phyloP scores from a whole-genome alignment of 768 basidiomycete species.

The Boletus reticulatus region DNA sequence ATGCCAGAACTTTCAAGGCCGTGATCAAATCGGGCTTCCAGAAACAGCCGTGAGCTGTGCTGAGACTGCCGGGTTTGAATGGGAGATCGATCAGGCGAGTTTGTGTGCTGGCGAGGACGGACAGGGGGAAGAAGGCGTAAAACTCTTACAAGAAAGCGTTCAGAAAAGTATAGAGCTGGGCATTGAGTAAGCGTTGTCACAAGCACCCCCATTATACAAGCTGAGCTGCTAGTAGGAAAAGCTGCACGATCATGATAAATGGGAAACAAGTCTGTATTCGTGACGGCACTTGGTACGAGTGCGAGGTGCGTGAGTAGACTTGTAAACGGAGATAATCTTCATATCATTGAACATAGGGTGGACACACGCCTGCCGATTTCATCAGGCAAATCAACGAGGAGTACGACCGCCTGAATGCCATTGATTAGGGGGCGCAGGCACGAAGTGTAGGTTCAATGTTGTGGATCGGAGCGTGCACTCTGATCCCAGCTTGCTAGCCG shows the following conservation, averaged over 20 bases:
- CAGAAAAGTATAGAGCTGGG: conserved; percentile 40
- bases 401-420: conserved; percentile 60
- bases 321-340: conserved; percentile 24
- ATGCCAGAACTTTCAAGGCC: conserved; percentile 71
- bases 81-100: conserved; percentile 57
- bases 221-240: conserved; percentile 50
- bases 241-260: conserved; percentile 84
- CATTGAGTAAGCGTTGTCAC: conserved; percentile 51
- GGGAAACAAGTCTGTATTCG: conserved; percentile 67
- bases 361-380: conserved; percentile 74
- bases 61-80: conserved; percentile 58
- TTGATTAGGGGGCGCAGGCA: conserved; percentile 20
- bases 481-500: conserved; percentile 10
- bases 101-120: conserved; percentile 61
- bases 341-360: conserved; percentile 47
- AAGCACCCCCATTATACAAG: conserved; percentile 1
- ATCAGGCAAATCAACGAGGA: conserved; percentile 73
- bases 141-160: conserved; percentile 63
- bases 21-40: conserved; percentile 60
- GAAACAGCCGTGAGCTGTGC: conserved; percentile 69
- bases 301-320: conserved; percentile 52
- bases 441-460: conserved; percentile 5
- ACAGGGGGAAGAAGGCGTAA: conserved; percentile 58
- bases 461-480: conserved; percentile 3
- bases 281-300: conserved; percentile 76